Base-by-base conservation (phyloP, 371 early-diverging fungal genomes). In the Mucor circinelloides region DNA sequence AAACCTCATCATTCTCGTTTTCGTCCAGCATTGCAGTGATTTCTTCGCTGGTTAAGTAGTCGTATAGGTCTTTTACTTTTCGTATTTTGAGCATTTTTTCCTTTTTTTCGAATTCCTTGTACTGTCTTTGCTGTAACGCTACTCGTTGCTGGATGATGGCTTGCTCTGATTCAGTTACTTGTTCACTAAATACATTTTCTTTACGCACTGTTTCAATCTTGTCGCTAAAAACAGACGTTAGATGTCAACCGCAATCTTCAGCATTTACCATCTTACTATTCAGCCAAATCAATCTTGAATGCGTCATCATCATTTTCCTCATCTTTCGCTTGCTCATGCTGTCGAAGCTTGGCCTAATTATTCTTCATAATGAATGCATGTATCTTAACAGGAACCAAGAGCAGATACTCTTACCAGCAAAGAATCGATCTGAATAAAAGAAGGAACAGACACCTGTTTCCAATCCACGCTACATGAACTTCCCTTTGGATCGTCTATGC, bases 101-200 rank as follows among this genome's bases (percentile, higher is more conserved):
- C 40, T 88, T 85, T 44, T 84, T 78, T 72, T 94, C 93, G 75
- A 86, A 92, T 64, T 91, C 93, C 36, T 91, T 86, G 77, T 89
- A 94, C 80, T 90, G 90, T 58, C 87, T 85, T 68, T 94, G 95
- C 73, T 95, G 95, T 36, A 94, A 80, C 7, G 91, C 93, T 2
- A 96, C 93, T 7, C 97, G 88, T 75, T 92, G 86, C 70, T 91
- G 85, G 76, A 96, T 95, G 63, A 96, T 91, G 40, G 86, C 88
- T 85, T 83, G 87, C 74, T 96, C 97, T 55, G 89, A 87, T 67
- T 91, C 92, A 0, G 95, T 96, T 17, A 94, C 88, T 71, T 93
- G 93, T 62, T 89, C 87, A 65, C 93, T 90, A 70, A 95, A 96
- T 7, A 94, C 88, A 32, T 91, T 90, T 62, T 92, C 91, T 75